phyloP scores from a whole-genome alignment of 768 basidiomycete species.

The Tylopilus sp. region DNA sequence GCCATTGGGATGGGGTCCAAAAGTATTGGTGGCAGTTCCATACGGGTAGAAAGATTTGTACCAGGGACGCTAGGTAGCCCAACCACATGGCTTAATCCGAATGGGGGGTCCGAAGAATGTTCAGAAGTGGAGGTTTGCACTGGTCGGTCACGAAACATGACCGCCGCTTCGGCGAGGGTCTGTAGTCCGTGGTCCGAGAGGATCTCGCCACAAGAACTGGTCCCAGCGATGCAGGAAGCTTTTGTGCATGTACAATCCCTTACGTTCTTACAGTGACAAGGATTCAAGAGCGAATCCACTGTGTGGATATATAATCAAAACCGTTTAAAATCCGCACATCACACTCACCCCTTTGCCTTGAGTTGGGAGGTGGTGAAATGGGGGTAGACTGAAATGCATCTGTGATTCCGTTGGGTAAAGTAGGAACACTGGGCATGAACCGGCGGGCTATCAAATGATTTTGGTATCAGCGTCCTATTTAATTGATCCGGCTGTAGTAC shows the following conservation, averaged over 20 bases:
- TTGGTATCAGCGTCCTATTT: slow-evolving; percentile 17
- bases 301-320: slow-evolving; percentile 5
- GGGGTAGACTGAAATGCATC: slow-evolving; percentile 42
- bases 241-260: slow-evolving; percentile 52
- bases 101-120: slow-evolving; percentile 6
- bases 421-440: slow-evolving; percentile 67
- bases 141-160: slow-evolving; percentile 16
- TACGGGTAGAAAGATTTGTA: slow-evolving; percentile 20
- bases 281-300: slow-evolving; percentile 64
- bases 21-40: slow-evolving; percentile 51
- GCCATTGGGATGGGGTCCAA: slow-evolving; percentile 19
- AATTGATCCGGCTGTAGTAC: background rate
- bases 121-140: slow-evolving; percentile 1
- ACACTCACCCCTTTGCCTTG: slow-evolving; percentile 48
- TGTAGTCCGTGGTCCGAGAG: slow-evolving; percentile 24
- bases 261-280: slow-evolving; percentile 56
- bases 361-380: slow-evolving; percentile 35
- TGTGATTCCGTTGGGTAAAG: slow-evolving; percentile 70
- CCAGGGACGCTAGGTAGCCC: background rate
- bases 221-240: slow-evolving; percentile 1
- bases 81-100: slow-evolving; percentile 22
- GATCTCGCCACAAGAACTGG: slow-evolving; percentile 2
- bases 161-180: slow-evolving; percentile 38
- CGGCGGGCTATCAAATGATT: slow-evolving; percentile 47
- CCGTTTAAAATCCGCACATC: background rate